These are phyloP conservation scores for Penicillium maclennaniae DNA, from an alignment of 495 filamentous ascomycete species.

Conservation along the genomic window DNA sequence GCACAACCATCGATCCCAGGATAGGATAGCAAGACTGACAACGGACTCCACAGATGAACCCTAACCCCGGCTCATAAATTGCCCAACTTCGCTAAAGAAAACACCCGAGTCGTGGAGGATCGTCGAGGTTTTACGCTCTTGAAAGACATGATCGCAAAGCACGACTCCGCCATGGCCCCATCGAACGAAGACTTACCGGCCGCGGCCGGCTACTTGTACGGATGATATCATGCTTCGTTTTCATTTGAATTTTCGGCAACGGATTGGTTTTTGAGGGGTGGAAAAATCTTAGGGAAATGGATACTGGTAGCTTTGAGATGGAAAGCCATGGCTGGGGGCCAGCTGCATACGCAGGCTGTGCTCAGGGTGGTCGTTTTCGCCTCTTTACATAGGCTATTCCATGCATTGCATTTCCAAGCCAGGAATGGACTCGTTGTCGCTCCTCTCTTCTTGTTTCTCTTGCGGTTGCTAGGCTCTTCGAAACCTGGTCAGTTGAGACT, in stretches of 20 bases:
- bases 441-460: not conserved
- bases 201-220: conserved; percentile 34
- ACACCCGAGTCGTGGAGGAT: conserved; percentile 22
- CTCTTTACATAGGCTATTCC: conserved; percentile 31
- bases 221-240: conserved; percentile 36
- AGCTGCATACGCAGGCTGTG: conserved; percentile 13
- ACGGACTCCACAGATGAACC: conserved; percentile 33
- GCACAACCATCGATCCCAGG: not conserved
- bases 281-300: conserved; percentile 20
- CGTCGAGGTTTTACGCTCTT: conserved; percentile 27
- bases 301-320: conserved; percentile 26
- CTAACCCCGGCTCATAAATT: conserved; percentile 36
- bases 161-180: conserved; percentile 22
- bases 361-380: conserved; percentile 22
- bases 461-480: not conserved
- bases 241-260: conserved; percentile 32
- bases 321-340: conserved; percentile 20
- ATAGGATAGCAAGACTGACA: conserved; percentile 21
- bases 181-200: conserved; percentile 30
- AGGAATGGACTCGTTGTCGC: conserved; percentile 20
- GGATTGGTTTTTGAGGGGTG: conserved; percentile 24
- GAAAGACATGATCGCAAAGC: conserved; percentile 24
- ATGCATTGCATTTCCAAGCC: conserved; percentile 32
- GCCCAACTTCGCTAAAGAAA: conserved; percentile 23
- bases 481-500: not conserved